Percentiles rank a stretch among this genome's conserved stretches.
phyloP scores from a whole-genome alignment of 208 protist genomes.

The Tritrichomonas foetus region DNA sequence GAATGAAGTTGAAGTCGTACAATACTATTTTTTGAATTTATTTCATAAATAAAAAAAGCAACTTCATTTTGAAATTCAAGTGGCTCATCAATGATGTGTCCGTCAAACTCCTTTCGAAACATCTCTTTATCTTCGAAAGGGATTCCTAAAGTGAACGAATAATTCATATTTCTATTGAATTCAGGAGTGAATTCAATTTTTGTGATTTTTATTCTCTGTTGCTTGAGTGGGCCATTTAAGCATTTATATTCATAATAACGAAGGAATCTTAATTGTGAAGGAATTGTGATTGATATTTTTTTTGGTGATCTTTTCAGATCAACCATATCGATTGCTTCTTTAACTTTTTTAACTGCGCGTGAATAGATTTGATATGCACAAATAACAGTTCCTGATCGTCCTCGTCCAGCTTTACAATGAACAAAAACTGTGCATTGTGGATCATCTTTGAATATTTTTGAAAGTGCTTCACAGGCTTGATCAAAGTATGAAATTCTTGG shows the following conservation, averaged over 20 bases:
- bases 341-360: not conserved
- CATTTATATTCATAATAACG: not conserved
- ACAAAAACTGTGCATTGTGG: not conserved
- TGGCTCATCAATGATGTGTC: not conserved
- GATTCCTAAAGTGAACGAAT: not conserved
- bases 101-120: not conserved
- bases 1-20: not conserved
- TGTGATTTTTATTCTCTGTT: not conserved
- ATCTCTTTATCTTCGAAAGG: not conserved
- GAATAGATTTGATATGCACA: not conserved
- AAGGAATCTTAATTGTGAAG: not conserved
- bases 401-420: not conserved
- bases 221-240: not conserved
- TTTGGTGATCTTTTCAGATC: not conserved
- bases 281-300: not conserved
- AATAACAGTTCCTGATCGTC: not conserved
- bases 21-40: not conserved
- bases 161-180: not conserved
- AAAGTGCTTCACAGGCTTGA: not conserved
- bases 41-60: not conserved
- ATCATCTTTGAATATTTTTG: not conserved
- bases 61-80: not conserved
- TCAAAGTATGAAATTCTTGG: not conserved
- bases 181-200: not conserved
- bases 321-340: not conserved